Percentiles rank a stretch among this genome's conserved stretches.
Evolutionary conservation across 2,329 filamentous ascomycete genomes (phyloP).

Genomic region (Helotiales sp.): DNA sequence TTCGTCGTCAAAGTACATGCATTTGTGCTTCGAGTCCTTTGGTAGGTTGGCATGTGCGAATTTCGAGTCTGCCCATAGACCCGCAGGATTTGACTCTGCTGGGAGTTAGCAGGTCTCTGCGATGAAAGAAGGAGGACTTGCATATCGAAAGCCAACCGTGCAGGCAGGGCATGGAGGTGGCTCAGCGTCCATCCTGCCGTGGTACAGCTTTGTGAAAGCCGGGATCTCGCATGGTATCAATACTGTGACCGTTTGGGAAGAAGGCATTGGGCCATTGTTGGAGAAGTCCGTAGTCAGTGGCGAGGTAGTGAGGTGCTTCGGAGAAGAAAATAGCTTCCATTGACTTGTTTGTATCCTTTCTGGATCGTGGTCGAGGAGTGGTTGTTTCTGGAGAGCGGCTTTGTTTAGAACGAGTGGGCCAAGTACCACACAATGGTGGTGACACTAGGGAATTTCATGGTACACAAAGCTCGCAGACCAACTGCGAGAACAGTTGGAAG

Average conservation of each 20-base stretch:
- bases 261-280: slow-evolving; percentile 58
- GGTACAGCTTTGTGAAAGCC: slow-evolving; percentile 54
- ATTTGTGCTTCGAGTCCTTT: slow-evolving; percentile 49
- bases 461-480: background rate
- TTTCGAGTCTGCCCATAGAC: slow-evolving; percentile 53
- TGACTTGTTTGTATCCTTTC: background rate
- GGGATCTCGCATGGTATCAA: slow-evolving; percentile 53
- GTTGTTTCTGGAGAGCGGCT: slow-evolving; percentile 12
- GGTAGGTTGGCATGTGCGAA: slow-evolving; percentile 54
- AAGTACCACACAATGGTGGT: background rate
- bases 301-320: slow-evolving; percentile 54
- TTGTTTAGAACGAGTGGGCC: background rate
- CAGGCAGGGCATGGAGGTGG: slow-evolving; percentile 54
- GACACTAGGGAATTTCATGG: slow-evolving; percentile 4
- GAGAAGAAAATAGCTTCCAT: slow-evolving; percentile 54
- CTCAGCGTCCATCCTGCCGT: slow-evolving; percentile 50
- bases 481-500: background rate
- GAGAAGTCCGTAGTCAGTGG: slow-evolving; percentile 52
- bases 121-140: slow-evolving; percentile 30
- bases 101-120: slow-evolving; percentile 14
- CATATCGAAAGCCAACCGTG: slow-evolving; percentile 58
- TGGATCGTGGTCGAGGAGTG: slow-evolving; percentile 9
- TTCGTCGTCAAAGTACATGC: slow-evolving; percentile 57
- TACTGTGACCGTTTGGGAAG: slow-evolving; percentile 55
- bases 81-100: slow-evolving; percentile 56